Base-by-base conservation (phyloP, 1,139 yeast species). In the Yamadazyma spencermartinsiae region DNA sequence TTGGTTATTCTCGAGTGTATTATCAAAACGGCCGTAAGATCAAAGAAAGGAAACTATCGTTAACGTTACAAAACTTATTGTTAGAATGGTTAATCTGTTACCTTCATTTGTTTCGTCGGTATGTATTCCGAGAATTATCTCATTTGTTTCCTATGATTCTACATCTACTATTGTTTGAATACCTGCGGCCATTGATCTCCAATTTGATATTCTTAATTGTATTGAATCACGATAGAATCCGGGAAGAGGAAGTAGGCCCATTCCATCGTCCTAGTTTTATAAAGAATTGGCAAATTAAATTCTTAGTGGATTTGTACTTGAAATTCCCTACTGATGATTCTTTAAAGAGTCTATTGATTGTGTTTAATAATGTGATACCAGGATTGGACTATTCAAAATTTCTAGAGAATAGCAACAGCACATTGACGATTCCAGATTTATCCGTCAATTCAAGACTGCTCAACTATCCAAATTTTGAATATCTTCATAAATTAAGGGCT, bases 271-370 rank as follows among this genome's bases (percentile, higher is more conserved):
- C 31, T 45, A 19, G 45, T 41, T 23, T 11, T 11, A 46, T 63
- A 25, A 61, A 61, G 40, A 48, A 52, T 3, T 69, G 74, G 74
- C 72, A 68, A 35, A 56, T 65, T 4, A 58, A 61, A 37, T 45
- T 56, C 25, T 63, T 63, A 14, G 58, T 60, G 2, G 72, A 65
- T 33, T 49, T 70, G 28, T 53, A 51, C 29, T 37, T 44, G 4
- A 57, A 63, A 37, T 69, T 66, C 41, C 75, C 76, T 1, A 44
- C 54, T 23, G 75, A 70, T 41, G 56, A 55, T 4, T 50, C 60
- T 13, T 52, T 70, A 31, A 53, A 49, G 31, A 48, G 52, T 12
- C 44, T 66, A 17, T 38, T 66, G 15, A 48, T 55, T 1, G 40
- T 58, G 6, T 61, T 63, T 41, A 54, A 51, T 35, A 43, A 50